A percentile compares a stretch with the other conserved stretches of the same genome.
Evolutionary conservation across 2,329 filamentous ascomycete genomes (phyloP).

Genomic region (Zymoseptoria tritici): DNA sequence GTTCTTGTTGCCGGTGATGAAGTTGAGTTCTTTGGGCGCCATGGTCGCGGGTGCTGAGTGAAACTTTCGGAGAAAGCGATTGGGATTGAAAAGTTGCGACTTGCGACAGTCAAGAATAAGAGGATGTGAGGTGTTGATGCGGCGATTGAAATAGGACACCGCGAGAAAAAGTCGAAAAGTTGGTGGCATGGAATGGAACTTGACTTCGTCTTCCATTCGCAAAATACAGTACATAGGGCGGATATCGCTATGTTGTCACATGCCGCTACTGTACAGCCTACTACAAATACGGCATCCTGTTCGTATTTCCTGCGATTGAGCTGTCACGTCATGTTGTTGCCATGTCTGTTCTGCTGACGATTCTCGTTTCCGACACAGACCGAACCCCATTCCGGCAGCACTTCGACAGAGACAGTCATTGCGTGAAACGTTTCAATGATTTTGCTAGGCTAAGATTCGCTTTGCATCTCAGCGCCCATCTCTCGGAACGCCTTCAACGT

Average conservation of each 20-base stretch:
- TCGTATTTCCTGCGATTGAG: neutral
- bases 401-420: neutral
- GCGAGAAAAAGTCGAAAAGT: neutral
- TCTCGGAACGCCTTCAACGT: constrained; percentile 21
- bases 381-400: neutral
- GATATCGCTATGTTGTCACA: neutral
- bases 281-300: neutral
- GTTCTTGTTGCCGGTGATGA: constrained; percentile 94
- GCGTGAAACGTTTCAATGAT: constrained; percentile 20
- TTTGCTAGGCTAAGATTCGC: constrained; percentile 18
- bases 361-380: neutral
- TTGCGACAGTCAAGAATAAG: neutral
- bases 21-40: constrained; percentile 58
- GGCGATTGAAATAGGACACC: neutral
- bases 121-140: neutral
- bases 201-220: neutral
- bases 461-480: constrained; percentile 17
- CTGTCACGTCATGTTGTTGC: neutral
- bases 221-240: neutral
- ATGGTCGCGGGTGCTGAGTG: constrained; percentile 8
- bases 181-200: neutral
- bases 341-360: neutral
- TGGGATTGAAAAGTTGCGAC: neutral
- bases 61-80: neutral
- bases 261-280: neutral